These are phyloP conservation scores for Pichia sp. DNA, from an alignment of 1,139 yeast species.

Conservation along the genomic window DNA sequence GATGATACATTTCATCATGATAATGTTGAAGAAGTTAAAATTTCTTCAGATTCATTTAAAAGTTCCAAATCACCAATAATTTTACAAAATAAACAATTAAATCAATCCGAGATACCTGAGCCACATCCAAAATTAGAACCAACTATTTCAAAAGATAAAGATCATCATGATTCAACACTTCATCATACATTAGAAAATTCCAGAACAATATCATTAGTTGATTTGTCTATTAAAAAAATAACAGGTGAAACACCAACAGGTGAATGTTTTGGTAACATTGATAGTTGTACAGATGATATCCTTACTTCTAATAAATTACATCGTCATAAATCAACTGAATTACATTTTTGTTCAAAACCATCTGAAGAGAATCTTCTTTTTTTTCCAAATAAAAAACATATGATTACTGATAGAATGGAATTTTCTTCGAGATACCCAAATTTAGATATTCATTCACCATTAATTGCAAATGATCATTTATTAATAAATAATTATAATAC, in stretches of 20 bases:
- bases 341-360: slow-evolving; percentile 30
- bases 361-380: slow-evolving; percentile 28
- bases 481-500: background rate
- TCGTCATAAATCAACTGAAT: slow-evolving; percentile 12
- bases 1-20: background rate
- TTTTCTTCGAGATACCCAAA: slow-evolving; percentile 25
- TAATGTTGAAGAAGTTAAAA: background rate
- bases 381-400: slow-evolving; percentile 22
- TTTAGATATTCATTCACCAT: slow-evolving; percentile 28
- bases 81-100: no score
- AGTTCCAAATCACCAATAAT: no score
- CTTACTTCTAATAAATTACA: slow-evolving; percentile 12
- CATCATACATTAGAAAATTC: background rate
- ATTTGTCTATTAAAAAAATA: slow-evolving; percentile 26
- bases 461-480: slow-evolving; percentile 11
- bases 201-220: slow-evolving; percentile 26
- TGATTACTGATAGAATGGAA: slow-evolving; percentile 23
- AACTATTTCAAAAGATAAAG: background rate
- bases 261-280: slow-evolving; percentile 29
- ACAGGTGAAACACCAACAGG: slow-evolving; percentile 27
- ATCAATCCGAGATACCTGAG: no score
- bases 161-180: background rate
- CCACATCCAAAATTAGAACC: background rate
- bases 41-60: no score
- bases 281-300: slow-evolving; percentile 23